phyloP scores from a whole-genome alignment of 176 grass and related monocot species.

The Triticum aestivum region DNA sequence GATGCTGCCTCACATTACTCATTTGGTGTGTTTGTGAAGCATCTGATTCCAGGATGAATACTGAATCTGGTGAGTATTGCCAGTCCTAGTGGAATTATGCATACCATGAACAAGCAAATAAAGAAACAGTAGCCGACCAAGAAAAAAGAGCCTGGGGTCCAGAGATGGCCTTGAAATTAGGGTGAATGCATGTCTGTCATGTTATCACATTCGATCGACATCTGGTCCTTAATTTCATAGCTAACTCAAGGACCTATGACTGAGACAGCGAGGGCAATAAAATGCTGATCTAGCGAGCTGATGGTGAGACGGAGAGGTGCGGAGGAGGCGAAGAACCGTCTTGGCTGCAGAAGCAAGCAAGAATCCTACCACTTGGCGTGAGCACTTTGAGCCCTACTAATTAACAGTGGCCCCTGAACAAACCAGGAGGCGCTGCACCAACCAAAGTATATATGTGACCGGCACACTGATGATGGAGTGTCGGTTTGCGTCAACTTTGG shows the following conservation, averaged over 20 bases:
- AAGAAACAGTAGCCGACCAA: background rate
- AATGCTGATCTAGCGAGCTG: background rate
- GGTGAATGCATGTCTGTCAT: background rate
- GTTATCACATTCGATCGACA: background rate
- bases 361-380: slow-evolving; percentile 27
- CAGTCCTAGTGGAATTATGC: background rate
- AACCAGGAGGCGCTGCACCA: background rate
- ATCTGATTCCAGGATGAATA: background rate
- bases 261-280: background rate
- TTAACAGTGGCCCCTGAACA: slow-evolving; percentile 26
- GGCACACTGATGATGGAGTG: background rate
- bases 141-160: background rate
- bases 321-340: slow-evolving; percentile 13
- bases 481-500: background rate
- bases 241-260: background rate
- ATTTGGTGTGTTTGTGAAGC: background rate
- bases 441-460: slow-evolving; percentile 13
- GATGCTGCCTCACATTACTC: background rate
- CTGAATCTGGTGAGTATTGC: background rate
- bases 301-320: background rate
- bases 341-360: slow-evolving; percentile 47
- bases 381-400: slow-evolving; percentile 28
- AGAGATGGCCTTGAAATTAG: background rate
- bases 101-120: background rate
- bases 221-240: background rate